These are phyloP conservation scores for Penicillium sp. DNA, from an alignment of 2,329 filamentous ascomycete genomes.

Conservation along the genomic window DNA sequence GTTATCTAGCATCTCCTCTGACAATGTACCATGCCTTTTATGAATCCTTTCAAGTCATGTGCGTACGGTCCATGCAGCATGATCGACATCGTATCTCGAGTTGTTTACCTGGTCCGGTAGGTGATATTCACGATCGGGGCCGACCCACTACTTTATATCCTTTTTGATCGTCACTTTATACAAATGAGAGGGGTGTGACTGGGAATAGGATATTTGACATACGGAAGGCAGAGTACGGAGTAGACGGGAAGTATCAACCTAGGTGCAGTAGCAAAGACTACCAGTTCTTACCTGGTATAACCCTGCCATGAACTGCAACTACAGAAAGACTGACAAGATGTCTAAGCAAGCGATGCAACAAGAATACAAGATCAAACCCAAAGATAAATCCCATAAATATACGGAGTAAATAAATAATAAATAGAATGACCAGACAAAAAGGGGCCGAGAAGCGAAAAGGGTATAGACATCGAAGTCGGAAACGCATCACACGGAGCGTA, in stretches of 20 bases:
- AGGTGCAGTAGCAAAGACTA: too few relatives aligned
- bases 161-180: too few relatives aligned
- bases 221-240: too few relatives aligned
- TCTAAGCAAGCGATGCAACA: too few relatives aligned
- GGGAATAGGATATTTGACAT: too few relatives aligned
- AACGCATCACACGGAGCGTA: constrained; percentile 8
- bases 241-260: too few relatives aligned
- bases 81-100: constrained; percentile 1
- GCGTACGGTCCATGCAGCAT: neutral
- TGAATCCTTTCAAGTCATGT: neutral
- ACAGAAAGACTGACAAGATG: too few relatives aligned
- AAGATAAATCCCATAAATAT: too few relatives aligned
- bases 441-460: constrained; percentile 8
- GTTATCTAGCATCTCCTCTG: neutral
- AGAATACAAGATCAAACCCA: constrained; percentile 2
- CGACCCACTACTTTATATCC: neutral
- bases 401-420: constrained; percentile 1
- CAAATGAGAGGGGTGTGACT: too few relatives aligned
- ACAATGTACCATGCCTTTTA: neutral
- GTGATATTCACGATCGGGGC: neutral
- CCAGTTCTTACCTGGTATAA: too few relatives aligned
- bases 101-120: neutral
- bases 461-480: constrained; percentile 16
- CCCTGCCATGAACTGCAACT: too few relatives aligned
- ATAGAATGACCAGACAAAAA: too few relatives aligned